Percentiles rank a stretch among this genome's conserved stretches.
phyloP scores from a whole-genome alignment of 1,284 basidiomycete genomes.

The Tilletia walkeri region DNA sequence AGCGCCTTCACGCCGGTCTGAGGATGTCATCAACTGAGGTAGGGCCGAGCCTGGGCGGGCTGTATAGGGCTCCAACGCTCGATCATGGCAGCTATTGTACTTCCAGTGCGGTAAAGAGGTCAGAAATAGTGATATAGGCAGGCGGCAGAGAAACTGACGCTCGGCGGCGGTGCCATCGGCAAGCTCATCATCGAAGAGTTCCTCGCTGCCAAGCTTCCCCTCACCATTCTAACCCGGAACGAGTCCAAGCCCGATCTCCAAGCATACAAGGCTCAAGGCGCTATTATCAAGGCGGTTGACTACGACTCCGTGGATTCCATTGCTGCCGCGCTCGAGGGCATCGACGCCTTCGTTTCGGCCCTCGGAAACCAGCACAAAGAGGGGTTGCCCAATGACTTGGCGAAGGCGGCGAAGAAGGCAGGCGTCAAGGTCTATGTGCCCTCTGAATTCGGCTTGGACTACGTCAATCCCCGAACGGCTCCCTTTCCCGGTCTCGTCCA shows the following conservation, averaged over 20 bases:
- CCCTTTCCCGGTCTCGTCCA: background rate
- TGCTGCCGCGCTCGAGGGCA: conserved; percentile 47
- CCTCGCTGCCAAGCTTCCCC: conserved; percentile 24
- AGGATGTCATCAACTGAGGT: too few species aligned
- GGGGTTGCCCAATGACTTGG: conserved; percentile 52
- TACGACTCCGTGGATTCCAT: conserved; percentile 53
- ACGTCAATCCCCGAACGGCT: background rate
- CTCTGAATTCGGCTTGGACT: conserved; percentile 36
- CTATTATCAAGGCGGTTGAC: conserved; percentile 40
- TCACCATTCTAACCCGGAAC: conserved; percentile 29
- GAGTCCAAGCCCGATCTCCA: conserved; percentile 17
- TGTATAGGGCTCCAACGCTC: too few species aligned
- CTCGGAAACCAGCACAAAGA: conserved; percentile 36
- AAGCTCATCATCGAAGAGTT: conserved; percentile 15
- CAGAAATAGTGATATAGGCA: too few species aligned
- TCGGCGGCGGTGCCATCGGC: conserved; percentile 28
- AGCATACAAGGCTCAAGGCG: conserved; percentile 23
- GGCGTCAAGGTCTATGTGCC: conserved; percentile 58
- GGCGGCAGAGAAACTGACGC: background rate
- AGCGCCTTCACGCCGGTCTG: too few species aligned
- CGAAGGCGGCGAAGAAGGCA: conserved; percentile 53
- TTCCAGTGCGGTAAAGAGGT: too few species aligned
- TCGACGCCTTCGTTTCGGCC: conserved; percentile 56
- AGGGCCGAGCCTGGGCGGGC: too few species aligned
- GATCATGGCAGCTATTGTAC: too few species aligned